phyloP scores from a whole-genome alignment of 2,329 filamentous ascomycete species.

The Dothistroma pini region DNA sequence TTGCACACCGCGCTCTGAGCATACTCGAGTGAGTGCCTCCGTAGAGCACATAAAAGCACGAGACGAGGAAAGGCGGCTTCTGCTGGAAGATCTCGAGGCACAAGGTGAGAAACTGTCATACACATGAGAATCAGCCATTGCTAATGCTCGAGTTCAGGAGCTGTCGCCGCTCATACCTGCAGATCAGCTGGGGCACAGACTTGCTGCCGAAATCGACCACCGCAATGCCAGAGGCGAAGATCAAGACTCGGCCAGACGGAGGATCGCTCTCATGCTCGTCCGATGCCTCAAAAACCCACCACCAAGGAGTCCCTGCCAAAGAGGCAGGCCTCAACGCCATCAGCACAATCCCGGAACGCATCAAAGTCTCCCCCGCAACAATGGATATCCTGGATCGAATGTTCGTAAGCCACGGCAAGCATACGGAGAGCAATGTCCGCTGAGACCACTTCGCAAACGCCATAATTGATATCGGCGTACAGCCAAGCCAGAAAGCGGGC shows the following conservation, averaged over 20 bases:
- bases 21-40: too few species aligned
- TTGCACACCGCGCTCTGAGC: neutral
- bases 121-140: too few species aligned
- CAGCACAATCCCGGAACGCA: neutral
- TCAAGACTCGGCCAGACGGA: slow-evolving; percentile 10
- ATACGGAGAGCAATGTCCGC: neutral
- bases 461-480: slow-evolving; percentile 2
- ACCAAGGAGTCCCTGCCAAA: neutral
- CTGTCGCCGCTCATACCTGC: neutral
- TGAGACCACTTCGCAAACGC: slow-evolving; percentile 8
- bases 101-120: too few species aligned
- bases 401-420: slow-evolving; percentile 8
- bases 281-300: neutral
- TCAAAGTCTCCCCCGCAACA: neutral
- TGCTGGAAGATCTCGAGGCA: neutral
- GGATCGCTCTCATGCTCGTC: neutral
- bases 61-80: neutral
- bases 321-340: neutral
- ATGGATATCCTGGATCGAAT: slow-evolving; percentile 6
- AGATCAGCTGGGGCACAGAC: slow-evolving; percentile 1
- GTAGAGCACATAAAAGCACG: neutral
- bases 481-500: neutral
- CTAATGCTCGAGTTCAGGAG: neutral
- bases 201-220: neutral
- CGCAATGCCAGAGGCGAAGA: neutral